Percentiles rank a stretch among this genome's conserved stretches.
Conservation (phyloP, 2,329 filamentous ascomycete species). For the Cercospora janseana region DNA sequence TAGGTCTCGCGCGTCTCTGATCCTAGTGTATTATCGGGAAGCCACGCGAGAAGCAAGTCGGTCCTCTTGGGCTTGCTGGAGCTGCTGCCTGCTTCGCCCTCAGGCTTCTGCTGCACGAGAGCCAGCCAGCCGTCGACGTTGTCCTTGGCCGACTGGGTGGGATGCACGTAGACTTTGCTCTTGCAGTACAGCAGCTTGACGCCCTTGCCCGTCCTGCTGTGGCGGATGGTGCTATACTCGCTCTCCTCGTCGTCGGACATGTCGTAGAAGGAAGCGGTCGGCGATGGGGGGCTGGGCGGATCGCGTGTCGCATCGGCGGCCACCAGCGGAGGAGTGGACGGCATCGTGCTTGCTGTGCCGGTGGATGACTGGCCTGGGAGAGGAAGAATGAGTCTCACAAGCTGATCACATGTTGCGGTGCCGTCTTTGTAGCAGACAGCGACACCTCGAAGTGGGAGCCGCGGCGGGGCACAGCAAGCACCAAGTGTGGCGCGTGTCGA, state of each 20-base stretch:
- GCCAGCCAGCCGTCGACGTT: constrained; percentile 95
- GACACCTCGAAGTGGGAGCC: neutral
- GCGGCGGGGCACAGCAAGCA: constrained; percentile 5
- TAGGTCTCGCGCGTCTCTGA: constrained; percentile 73
- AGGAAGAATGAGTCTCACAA: too few species aligned
- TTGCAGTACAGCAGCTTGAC: constrained; percentile 95
- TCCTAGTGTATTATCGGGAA: constrained; percentile 84
- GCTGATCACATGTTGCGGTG: neutral
- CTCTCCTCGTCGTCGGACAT: constrained; percentile 95
- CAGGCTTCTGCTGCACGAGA: constrained; percentile 80
- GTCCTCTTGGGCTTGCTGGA: constrained; percentile 52
- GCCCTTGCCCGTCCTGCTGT: constrained; percentile 63
- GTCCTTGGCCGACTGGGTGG: constrained; percentile 87
- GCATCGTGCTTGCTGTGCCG: constrained; percentile 13
- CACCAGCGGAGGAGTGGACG: constrained; percentile 19
- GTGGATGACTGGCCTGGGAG: neutral
- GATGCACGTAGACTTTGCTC: constrained; percentile 98
- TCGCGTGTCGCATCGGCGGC: constrained; percentile 17
- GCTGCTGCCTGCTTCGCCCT: constrained; percentile 32
- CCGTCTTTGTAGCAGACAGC: neutral
- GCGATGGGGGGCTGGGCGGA: constrained; percentile 58
- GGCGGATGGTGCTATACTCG: constrained; percentile 90
- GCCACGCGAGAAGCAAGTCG: constrained; percentile 85
- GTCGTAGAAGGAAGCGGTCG: constrained; percentile 86
- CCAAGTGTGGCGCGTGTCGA: constrained; percentile 3